Evolutionary conservation across 2,329 filamentous ascomycete genomes (phyloP), one percentile per base, ranked within the genome.

Genomic region (Aspergillus hortae): DNA sequence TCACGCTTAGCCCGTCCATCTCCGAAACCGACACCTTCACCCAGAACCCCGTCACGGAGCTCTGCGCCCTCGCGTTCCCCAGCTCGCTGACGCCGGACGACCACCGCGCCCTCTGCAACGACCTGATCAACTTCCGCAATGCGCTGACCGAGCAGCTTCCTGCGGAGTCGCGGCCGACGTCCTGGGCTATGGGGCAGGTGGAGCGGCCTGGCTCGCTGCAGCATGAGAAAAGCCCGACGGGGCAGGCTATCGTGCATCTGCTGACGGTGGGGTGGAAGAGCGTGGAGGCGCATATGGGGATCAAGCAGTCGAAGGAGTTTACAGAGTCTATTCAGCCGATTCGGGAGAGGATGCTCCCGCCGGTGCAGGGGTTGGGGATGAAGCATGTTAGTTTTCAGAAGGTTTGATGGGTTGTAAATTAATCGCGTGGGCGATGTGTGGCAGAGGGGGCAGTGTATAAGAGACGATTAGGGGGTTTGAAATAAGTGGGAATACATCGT

Each of bases 251-350:
- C 49, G 63, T 74, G 50, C 73, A 74, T 58, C 58, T 77, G 4
- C 52, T 73, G n/a, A 68, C 71, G 15, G 66, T 80, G 49, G 80
- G 80, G 4, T 84, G 81, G 81, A 66, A 74, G 46, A 77, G 69
- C 58, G 68, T 78, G 17, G 75, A 80, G 33, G 69, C 67, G 44
- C 81, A 83, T 63, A 67, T 74, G 70, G 64, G 64, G 45, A 79
- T 73, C 30, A 67, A 73, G 49, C 67, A 77, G 56, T 75, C 74
- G 25, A 65, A 73, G 55, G 68, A 64, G 23, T 83, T 82, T 61
- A 63, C 60, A 32, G 63, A 69, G 19, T 66, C 70, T 14, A 73
- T 79, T 52, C 51, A 53, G 45, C 62, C 70, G 27, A 53, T 82
- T 56, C 71, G 74, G 53, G 69, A 73, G 47, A 74, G 68, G 46